Evolutionary conservation across 2,329 filamentous ascomycete species (phyloP).

Genomic region (Diaporthe ilicicola): DNA sequence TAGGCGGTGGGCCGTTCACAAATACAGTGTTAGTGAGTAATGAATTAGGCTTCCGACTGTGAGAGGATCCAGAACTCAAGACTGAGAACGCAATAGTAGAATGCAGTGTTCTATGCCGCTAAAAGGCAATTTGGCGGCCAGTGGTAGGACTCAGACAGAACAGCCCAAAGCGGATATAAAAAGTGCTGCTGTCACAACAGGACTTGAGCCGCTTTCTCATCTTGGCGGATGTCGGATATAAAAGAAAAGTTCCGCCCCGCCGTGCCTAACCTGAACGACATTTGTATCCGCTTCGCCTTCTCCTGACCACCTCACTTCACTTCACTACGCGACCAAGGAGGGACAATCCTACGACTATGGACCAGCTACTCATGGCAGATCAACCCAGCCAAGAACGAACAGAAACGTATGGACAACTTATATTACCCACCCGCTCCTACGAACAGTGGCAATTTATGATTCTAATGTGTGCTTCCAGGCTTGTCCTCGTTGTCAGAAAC

Average conservation of each 20-base stretch:
- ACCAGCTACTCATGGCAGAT: background rate
- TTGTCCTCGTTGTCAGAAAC: background rate
- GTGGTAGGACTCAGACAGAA: background rate
- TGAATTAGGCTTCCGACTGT: background rate
- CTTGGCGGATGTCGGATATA: background rate
- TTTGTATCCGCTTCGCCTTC: constrained; percentile 7
- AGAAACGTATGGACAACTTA: background rate
- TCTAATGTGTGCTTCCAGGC: background rate
- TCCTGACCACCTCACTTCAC: background rate
- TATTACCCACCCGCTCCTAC: too few species aligned
- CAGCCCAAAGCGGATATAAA: background rate
- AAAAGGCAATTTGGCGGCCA: background rate
- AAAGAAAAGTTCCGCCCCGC: constrained; percentile 3
- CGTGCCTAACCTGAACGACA: background rate
- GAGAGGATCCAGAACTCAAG: background rate
- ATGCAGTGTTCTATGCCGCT: background rate
- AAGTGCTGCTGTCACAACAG: background rate
- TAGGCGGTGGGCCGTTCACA: background rate
- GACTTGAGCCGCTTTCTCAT: background rate
- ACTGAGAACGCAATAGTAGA: background rate
- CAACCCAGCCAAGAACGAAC: background rate
- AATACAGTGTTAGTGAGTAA: background rate
- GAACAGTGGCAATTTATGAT: background rate
- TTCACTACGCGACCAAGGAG: background rate
- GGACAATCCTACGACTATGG: background rate